Conservation (phyloP, 2,329 filamentous ascomycete species). For the Sarocladium brachiariae region DNA sequence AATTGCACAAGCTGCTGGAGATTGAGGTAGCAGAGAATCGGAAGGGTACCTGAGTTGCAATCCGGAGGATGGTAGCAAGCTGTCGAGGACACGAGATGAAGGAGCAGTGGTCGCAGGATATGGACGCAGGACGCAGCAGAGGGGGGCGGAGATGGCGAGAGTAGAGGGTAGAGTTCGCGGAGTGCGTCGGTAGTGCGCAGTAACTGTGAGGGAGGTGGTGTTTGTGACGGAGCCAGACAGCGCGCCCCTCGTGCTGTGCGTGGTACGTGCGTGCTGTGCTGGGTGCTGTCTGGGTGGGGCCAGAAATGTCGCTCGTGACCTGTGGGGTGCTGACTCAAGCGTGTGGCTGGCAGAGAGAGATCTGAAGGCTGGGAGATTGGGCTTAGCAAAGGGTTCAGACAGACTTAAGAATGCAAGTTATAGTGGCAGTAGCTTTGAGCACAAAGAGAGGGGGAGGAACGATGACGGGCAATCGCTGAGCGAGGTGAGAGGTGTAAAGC, state of each 20-base stretch:
- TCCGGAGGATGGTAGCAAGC: background rate
- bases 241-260: conserved; percentile 8
- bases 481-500: background rate
- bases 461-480: background rate
- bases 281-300: conserved; percentile 8
- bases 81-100: background rate
- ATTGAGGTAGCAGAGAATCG: conserved; percentile 4
- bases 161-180: conserved; percentile 9
- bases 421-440: background rate
- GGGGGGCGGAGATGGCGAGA: conserved; percentile 8
- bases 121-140: conserved; percentile 8
- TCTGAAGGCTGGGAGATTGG: conserved; percentile 7
- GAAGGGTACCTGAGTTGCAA: background rate
- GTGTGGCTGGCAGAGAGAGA: conserved; percentile 8
- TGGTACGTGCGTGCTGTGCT: conserved; percentile 3
- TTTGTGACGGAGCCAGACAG: conserved; percentile 9
- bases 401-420: background rate
- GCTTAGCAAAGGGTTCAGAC: conserved; percentile 4
- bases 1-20: background rate
- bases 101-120: conserved; percentile 3
- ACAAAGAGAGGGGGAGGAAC: background rate
- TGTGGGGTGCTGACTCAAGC: conserved; percentile 10
- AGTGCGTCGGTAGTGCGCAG: conserved; percentile 9
- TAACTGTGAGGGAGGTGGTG: conserved; percentile 7
- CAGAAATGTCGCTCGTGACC: conserved; percentile 10